phyloP scores from a whole-genome alignment of 75 land plant genomes.

The Cupressus sempervirens region DNA sequence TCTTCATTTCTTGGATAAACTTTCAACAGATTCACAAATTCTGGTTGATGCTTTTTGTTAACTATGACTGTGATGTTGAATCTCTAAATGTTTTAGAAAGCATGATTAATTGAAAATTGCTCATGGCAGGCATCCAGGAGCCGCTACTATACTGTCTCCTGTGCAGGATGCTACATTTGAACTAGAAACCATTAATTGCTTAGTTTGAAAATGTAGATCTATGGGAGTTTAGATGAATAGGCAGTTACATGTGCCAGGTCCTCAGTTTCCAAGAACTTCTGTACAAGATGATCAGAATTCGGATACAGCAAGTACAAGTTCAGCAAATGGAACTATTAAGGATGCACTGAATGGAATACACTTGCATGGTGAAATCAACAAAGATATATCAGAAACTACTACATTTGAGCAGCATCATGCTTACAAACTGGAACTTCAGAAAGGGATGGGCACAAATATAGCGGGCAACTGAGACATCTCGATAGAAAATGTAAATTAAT shows the following conservation, averaged over 20 bases:
- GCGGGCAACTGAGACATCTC: no score
- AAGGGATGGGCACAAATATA: no score
- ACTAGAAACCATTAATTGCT: constrained; percentile 69
- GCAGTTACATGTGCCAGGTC: constrained; percentile 48
- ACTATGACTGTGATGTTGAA: constrained; percentile 88
- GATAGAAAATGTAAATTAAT: no score
- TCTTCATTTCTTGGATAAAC: constrained; percentile 55
- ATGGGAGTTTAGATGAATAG: constrained; percentile 87
- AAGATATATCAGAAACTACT: constrained; percentile 54
- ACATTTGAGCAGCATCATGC: constrained; percentile 75
- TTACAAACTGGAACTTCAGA: constrained; percentile 72
- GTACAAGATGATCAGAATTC: constrained; percentile 32
- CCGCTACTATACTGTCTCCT: constrained; percentile 56
- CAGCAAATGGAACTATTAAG: constrained; percentile 38
- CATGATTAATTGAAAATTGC: constrained; percentile 75
- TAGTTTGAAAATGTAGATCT: constrained; percentile 63
- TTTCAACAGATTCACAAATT: constrained; percentile 59
- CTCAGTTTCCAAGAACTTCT: constrained; percentile 27
- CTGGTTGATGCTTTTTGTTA: constrained; percentile 74
- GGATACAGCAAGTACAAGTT: constrained; percentile 14
- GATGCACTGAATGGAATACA: constrained; percentile 37
- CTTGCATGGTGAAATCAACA: constrained; percentile 41
- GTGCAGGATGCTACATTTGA: constrained; percentile 65
- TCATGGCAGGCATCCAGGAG: constrained; percentile 70
- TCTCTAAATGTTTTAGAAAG: constrained; percentile 86